Evolutionary conservation across 2,329 filamentous ascomycete species (phyloP), one percentile per base, ranked within the genome.

Genomic region (Karstenula rhodostoma): DNA sequence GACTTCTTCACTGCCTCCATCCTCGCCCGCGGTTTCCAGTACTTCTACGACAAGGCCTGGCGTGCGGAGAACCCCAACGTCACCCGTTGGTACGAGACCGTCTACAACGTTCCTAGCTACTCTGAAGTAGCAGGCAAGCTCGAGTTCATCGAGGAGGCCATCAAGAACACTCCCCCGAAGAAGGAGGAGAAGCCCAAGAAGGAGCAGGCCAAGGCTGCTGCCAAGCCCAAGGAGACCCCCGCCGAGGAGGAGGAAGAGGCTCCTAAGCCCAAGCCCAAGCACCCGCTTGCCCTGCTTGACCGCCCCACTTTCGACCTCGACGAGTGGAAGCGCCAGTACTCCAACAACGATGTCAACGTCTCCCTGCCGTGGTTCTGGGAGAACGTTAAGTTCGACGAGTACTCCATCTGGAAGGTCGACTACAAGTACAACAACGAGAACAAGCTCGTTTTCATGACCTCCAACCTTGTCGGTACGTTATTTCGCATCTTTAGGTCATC

Each of bases 351-450:
- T 72, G 87, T 87, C 59, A 85, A 89, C 67, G 89, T 86, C 67
- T 93, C 94, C 74, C 85, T 98, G 75, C 94, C 94, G 81, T 98
- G 91, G 91, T 98, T 99, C 90, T 99, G 94, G 94, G 89, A 97
- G 85, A 93, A 96, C 82, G 88, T 89, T 83, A 94, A 95, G 78
- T 90, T 95, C 73, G 90, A 93, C 68, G 95, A 99, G 83, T 99
- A 95, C 88, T 96, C 93, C 58, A 83, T 99, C 81, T 99, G 93
- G 93, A 89, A 88, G 80, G 84, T 94, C 73, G 90, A 94, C 83
- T 99, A 97, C 90, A 97, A 97, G 90, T 99, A 99, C 88, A 96
- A 97, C 83, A 89, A 97, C 64, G 95, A 99, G 89, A 88, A 99
- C 71, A 97, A 93, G 78, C 85, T 95, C 82, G 91, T 91, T 77